Evolutionary conservation across 2,329 filamentous ascomycete genomes (phyloP).

Genomic region (Microsporum ferrugineum): DNA sequence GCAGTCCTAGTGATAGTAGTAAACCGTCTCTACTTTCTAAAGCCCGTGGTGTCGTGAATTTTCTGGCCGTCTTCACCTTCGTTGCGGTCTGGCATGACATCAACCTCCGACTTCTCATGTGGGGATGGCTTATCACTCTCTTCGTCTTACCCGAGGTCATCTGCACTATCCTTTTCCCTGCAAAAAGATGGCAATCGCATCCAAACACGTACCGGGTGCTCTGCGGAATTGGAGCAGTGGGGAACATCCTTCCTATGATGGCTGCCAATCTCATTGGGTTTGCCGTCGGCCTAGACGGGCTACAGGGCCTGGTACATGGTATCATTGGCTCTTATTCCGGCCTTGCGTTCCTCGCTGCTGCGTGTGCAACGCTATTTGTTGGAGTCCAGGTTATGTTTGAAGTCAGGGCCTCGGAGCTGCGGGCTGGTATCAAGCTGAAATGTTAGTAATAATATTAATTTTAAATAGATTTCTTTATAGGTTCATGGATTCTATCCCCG

Average conservation of each 20-base stretch:
- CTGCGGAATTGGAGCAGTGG: slow-evolving; percentile 68
- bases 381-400: slow-evolving; percentile 96
- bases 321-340: slow-evolving; percentile 72
- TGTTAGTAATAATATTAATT: slow-evolving; percentile 43
- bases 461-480: background rate
- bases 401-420: slow-evolving; percentile 69
- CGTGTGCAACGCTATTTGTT: slow-evolving; percentile 66
- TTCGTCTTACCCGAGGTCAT: slow-evolving; percentile 86
- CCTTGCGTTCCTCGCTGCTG: slow-evolving; percentile 57
- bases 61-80: slow-evolving; percentile 82
- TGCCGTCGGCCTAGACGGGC: slow-evolving; percentile 77
- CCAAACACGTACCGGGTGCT: slow-evolving; percentile 68
- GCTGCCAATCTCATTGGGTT: slow-evolving; percentile 89
- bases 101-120: slow-evolving; percentile 75
- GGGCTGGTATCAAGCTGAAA: slow-evolving; percentile 70
- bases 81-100: slow-evolving; percentile 98
- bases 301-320: slow-evolving; percentile 62
- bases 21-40: slow-evolving; percentile 36
- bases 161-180: slow-evolving; percentile 60
- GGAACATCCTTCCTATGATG: slow-evolving; percentile 91
- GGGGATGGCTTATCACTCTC: slow-evolving; percentile 92
- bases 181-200: slow-evolving; percentile 54
- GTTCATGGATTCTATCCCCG: background rate
- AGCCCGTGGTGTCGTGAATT: slow-evolving; percentile 57
- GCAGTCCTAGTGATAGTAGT: slow-evolving; percentile 20